Base-by-base conservation (phyloP, 2,329 filamentous ascomycete species). In the Penicillium brevicompactum region DNA sequence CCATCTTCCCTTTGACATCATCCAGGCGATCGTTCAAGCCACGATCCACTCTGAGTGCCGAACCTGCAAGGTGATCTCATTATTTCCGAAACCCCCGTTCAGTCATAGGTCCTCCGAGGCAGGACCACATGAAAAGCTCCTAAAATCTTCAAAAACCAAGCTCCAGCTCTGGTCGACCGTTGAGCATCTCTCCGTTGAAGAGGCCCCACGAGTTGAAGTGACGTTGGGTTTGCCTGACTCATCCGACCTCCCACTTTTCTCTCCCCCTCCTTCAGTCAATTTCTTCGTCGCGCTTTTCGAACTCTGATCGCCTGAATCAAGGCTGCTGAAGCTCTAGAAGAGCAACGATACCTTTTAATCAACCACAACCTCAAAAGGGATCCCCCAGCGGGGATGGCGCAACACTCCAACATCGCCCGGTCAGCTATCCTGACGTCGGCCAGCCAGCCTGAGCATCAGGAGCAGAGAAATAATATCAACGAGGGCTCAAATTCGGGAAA, bases 351-450 rank as follows among this genome's bases (percentile, higher is more conserved):
- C 32, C n/a, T 9, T 38, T 45, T 30, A 49, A 45, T 51, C 30
- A 40, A 42, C 38, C 7, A 34, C 10, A 37, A 21, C 3, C 42
- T 10, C 13, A 30, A 27, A 27, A 27, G 24, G 24, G 3, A 42
- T 61, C 54, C 58, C 61, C 56, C 55, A 47, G 54, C 59, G 62
- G 67, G 67, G 65, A 73, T 73, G 70, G 67, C 75, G 67, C 77
- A 80, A 65, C 79, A 80, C 67, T 81, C 79, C 49, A 66, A 70
- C 57, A 76, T 80, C 63, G 80, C 80, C 47, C 77, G 78, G 70
- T 76, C 76, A 64, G 78, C 78, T 65, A 78, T 81, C 67, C 80
- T 81, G 75, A 78, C 74, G 57, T 69, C 69, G 59, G 67, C 69
- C 46, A 55, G 56, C 31, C 59, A 60, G 44, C 62, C 66, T 34